Conservation (phyloP, 2,329 filamentous ascomycete genomes). For the Elsinoe arachidis region DNA sequence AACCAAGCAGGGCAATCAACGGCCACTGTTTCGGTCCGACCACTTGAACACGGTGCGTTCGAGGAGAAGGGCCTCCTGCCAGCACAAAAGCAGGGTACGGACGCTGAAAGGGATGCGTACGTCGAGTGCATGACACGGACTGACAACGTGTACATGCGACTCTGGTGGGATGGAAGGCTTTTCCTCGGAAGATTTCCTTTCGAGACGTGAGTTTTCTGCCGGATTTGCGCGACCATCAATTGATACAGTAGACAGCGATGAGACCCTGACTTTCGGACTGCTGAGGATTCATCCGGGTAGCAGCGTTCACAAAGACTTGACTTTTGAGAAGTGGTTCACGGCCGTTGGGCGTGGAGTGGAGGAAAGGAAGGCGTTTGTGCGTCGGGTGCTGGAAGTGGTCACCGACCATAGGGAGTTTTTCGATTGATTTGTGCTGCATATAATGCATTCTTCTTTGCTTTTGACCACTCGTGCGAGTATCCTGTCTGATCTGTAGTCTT, state of each 20-base stretch:
- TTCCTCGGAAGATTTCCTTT: background rate
- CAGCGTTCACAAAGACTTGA: background rate
- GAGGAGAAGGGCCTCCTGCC: too few relatives aligned
- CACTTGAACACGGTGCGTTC: too few relatives aligned
- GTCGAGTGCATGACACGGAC: background rate
- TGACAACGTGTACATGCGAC: background rate
- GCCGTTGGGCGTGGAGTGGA: background rate
- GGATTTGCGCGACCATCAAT: too few relatives aligned
- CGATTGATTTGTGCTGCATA: too few relatives aligned
- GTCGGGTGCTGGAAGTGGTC: background rate
- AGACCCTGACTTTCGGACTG: background rate
- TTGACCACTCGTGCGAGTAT: too few relatives aligned
- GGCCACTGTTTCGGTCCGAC: too few relatives aligned
- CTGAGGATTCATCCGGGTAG: background rate
- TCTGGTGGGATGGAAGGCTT: constrained; percentile 4
- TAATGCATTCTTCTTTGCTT: too few relatives aligned
- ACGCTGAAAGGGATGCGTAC: background rate
- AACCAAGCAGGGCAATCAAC: too few relatives aligned
- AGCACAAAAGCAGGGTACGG: background rate
- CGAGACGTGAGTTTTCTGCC: background rate
- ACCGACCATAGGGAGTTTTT: background rate
- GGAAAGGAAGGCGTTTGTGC: background rate
- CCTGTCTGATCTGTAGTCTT: too few relatives aligned
- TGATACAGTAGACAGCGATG: background rate
- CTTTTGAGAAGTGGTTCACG: background rate